Evolutionary conservation across 2,329 filamentous ascomycete genomes (phyloP).

Genomic region (Tolypocladium inflatum): DNA sequence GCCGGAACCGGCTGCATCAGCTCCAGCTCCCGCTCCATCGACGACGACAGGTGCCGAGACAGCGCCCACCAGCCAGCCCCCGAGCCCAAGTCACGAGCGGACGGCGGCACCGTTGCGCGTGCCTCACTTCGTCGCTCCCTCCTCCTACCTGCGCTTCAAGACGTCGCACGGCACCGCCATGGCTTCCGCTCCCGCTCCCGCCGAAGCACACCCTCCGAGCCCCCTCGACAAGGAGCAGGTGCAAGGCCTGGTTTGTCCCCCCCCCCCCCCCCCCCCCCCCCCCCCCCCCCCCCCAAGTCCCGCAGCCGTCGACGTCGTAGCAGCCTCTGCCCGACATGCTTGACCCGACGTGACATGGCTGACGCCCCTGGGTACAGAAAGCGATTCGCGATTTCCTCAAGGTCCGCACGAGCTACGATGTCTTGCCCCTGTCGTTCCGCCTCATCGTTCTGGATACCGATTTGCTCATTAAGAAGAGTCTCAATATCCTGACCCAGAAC

Average conservation of each 20-base stretch:
- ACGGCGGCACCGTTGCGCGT: conserved; percentile 16
- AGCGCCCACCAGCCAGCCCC: neutral
- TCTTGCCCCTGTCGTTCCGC: conserved; percentile 89
- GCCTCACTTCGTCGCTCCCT: conserved; percentile 50
- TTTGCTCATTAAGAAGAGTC: conserved; percentile 90
- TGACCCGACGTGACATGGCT: conserved; percentile 1
- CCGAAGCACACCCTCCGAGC: conserved; percentile 36
- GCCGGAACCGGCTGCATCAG: neutral
- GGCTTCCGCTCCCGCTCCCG: conserved; percentile 14
- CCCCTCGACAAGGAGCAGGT: conserved; percentile 67
- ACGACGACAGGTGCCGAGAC: neutral
- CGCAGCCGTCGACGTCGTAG: neutral
- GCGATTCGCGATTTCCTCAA: conserved; percentile 93
- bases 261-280: conserved; percentile 1
- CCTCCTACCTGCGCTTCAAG: conserved; percentile 43
- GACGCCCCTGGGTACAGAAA: conserved; percentile 44
- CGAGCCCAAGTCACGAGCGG: conserved; percentile 1
- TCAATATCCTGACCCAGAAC: conserved; percentile 93
- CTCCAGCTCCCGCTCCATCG: conserved; percentile 1
- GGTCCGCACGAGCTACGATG: conserved; percentile 94
- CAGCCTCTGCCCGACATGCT: neutral
- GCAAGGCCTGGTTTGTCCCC: conserved; percentile 57
- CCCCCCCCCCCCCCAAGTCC: conserved; percentile 3
- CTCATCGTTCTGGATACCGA: conserved; percentile 94
- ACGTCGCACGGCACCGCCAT: conserved; percentile 24